These are phyloP conservation scores for Taphrina flavorubra DNA, from an alignment of 1,139 yeast species.

Conservation along the genomic window DNA sequence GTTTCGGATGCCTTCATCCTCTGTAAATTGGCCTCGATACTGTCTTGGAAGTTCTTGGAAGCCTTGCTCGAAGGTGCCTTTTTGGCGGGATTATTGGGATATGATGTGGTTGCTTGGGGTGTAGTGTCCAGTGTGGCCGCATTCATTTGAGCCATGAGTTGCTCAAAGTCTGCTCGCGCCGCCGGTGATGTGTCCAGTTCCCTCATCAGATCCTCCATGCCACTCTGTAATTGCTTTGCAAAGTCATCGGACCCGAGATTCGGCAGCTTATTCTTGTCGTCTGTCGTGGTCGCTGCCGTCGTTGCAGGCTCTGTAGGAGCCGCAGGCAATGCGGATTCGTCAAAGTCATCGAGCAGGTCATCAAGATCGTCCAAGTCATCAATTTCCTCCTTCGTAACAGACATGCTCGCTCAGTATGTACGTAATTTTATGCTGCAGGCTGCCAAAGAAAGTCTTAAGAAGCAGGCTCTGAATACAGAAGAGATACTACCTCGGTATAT, in stretches of 20 bases:
- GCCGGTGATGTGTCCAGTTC: slow-evolving; percentile 69
- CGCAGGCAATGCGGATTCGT: slow-evolving; percentile 26
- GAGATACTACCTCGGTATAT: too few species aligned
- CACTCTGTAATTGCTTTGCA: slow-evolving; percentile 52
- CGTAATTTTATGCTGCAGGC: too few species aligned
- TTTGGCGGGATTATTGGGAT: slow-evolving; percentile 41
- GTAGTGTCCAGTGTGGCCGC: slow-evolving; percentile 50
- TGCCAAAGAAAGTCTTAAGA: too few species aligned
- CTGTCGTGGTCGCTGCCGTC: neutral
- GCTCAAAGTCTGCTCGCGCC: slow-evolving; percentile 63
- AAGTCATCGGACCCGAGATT: slow-evolving; percentile 52
- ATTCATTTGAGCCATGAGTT: slow-evolving; percentile 58
- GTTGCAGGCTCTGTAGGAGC: slow-evolving; percentile 2
- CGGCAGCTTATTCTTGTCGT: slow-evolving; percentile 23
- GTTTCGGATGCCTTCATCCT: slow-evolving; percentile 62
- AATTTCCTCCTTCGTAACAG: slow-evolving; percentile 32
- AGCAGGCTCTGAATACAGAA: too few species aligned
- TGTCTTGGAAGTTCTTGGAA: slow-evolving; percentile 62
- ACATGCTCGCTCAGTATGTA: slow-evolving; percentile 1
- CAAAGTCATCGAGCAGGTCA: slow-evolving; percentile 40
- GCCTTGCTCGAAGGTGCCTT: slow-evolving; percentile 40
- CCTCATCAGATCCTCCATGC: slow-evolving; percentile 58
- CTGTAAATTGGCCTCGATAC: slow-evolving; percentile 80
- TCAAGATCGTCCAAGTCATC: slow-evolving; percentile 46
- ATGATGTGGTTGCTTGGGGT: slow-evolving; percentile 37